Evolutionary conservation across 176 grass and related monocot species (phyloP).

Genomic region (Dendrocalamus sinicus): DNA sequence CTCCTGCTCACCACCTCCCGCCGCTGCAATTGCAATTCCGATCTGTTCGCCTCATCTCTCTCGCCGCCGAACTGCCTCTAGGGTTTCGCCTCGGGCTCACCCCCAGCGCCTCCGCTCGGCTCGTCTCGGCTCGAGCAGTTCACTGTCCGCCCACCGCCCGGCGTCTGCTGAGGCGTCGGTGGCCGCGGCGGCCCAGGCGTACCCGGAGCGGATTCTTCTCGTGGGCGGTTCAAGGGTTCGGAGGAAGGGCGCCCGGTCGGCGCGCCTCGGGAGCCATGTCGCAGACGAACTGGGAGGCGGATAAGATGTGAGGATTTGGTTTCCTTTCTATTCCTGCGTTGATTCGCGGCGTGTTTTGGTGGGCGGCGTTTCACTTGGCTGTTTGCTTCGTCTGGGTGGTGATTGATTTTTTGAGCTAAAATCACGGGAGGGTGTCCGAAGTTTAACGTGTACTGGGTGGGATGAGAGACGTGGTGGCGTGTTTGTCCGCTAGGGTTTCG

Average conservation of each 20-base stretch:
- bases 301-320: constrained; percentile 73
- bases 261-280: constrained; percentile 52
- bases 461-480: background rate
- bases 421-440: background rate
- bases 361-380: background rate
- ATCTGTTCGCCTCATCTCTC: background rate
- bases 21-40: constrained; percentile 28
- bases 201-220: background rate
- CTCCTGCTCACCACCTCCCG: constrained; percentile 9
- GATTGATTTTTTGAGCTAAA: background rate
- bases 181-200: background rate
- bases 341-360: constrained; percentile 35
- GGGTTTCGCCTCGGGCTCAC: constrained; percentile 17
- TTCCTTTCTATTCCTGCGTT: background rate
- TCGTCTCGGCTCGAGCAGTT: constrained; percentile 8
- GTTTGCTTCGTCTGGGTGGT: background rate
- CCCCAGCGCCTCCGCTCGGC: background rate
- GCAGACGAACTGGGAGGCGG: constrained; percentile 82
- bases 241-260: background rate
- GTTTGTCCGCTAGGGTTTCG: constrained; percentile 55
- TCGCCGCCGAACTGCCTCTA: constrained; percentile 1
- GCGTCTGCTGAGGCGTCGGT: constrained; percentile 8
- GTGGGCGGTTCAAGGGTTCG: background rate
- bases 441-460: constrained; percentile 10
- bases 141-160: background rate